Evolutionary conservation across 176 grass and related monocot genomes (phyloP).

Genomic region (Thalia dealbata): DNA sequence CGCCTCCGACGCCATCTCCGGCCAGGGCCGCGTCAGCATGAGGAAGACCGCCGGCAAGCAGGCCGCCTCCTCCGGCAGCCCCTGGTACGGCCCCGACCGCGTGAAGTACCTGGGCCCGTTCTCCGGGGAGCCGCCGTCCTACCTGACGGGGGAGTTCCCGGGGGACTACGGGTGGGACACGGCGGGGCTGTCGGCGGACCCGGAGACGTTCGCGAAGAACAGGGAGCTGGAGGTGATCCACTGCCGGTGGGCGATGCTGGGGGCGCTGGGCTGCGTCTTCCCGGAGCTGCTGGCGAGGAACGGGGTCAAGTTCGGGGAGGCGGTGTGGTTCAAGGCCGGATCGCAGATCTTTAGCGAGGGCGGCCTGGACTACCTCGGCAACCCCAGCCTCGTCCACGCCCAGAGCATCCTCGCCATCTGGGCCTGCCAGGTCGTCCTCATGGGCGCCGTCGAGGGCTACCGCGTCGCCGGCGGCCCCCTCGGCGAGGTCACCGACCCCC

Average conservation of each 20-base stretch:
- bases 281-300: slow-evolving; percentile 80
- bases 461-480: slow-evolving; percentile 70
- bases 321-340: slow-evolving; percentile 87
- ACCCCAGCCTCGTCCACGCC: slow-evolving; percentile 73
- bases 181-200: slow-evolving; percentile 55
- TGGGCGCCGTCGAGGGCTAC: slow-evolving; percentile 92
- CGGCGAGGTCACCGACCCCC: slow-evolving; percentile 67
- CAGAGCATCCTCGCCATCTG: slow-evolving; percentile 93
- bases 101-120: slow-evolving; percentile 74
- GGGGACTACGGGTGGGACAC: slow-evolving; percentile 96
- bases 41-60: slow-evolving; percentile 36
- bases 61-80: slow-evolving; percentile 35
- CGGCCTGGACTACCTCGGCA: slow-evolving; percentile 83
- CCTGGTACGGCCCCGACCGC: slow-evolving; percentile 78
- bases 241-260: slow-evolving; percentile 81
- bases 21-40: slow-evolving; percentile 49
- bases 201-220: slow-evolving; percentile 93
- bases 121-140: slow-evolving; percentile 67
- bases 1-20: slow-evolving; percentile 11
- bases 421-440: slow-evolving; percentile 70
- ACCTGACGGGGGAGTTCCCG: slow-evolving; percentile 80
- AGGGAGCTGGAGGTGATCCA: slow-evolving; percentile 81
- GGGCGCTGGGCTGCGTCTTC: slow-evolving; percentile 80
- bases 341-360: slow-evolving; percentile 88
- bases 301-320: slow-evolving; percentile 80